These are phyloP conservation scores for Odontarrhena argentea DNA, from an alignment of 345 rosid species.

Conservation along the genomic window DNA sequence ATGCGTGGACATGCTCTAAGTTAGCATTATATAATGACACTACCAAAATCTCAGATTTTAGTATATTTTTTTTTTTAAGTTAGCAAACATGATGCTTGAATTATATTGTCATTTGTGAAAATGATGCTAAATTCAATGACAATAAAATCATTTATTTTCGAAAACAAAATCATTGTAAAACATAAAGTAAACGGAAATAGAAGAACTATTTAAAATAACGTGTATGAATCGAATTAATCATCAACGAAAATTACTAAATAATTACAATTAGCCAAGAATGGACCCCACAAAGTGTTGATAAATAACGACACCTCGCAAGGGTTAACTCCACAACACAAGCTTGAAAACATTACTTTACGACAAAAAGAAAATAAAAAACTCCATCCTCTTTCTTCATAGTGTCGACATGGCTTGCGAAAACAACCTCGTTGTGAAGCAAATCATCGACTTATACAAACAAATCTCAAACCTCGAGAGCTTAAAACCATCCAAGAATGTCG, in stretches of 20 bases:
- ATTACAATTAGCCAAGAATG: slow-evolving; percentile 7
- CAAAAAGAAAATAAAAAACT: background rate
- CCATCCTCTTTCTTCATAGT: slow-evolving; percentile 44
- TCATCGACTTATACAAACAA: slow-evolving; percentile 60
- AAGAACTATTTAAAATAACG: background rate
- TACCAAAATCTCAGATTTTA: too few species aligned
- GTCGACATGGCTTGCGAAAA: slow-evolving; percentile 82
- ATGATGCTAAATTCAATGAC: too few species aligned
- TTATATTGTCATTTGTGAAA: too few species aligned
- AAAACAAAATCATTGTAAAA: background rate
- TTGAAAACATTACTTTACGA: background rate
- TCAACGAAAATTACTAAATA: slow-evolving; percentile 16
- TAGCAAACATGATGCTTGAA: too few species aligned
- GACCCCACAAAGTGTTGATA: slow-evolving; percentile 26
- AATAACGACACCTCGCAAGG: slow-evolving; percentile 23
- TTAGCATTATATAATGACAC: too few species aligned
- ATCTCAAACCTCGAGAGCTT: slow-evolving; percentile 75
- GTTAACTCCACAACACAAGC: slow-evolving; percentile 23
- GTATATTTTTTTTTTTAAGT: too few species aligned
- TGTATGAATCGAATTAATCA: slow-evolving; percentile 19
- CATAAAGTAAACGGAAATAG: background rate
- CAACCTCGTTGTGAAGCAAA: slow-evolving; percentile 55
- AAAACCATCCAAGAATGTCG: slow-evolving; percentile 85
- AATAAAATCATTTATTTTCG: too few species aligned
- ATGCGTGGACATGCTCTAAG: too few species aligned